phyloP scores from a whole-genome alignment of 306 rosid species.

The Parietaria judaica region DNA sequence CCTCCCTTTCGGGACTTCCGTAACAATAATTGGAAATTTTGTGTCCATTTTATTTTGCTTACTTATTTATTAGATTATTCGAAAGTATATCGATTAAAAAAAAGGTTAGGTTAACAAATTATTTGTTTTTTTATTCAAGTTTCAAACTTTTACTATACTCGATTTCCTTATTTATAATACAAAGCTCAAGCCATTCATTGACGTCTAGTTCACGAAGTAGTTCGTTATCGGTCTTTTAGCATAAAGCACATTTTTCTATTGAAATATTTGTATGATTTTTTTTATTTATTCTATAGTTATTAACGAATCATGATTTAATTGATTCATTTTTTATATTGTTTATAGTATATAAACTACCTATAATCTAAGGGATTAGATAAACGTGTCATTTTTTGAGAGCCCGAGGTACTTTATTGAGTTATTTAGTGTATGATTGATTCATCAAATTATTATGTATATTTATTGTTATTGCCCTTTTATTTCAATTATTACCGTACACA shows the following conservation, averaged over 20 bases:
- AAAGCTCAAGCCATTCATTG: neutral
- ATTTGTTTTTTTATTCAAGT: neutral
- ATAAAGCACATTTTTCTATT: neutral
- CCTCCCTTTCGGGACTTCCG: neutral
- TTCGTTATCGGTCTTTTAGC: neutral
- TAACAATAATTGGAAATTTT: conserved; percentile 1
- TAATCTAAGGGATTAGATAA: no score
- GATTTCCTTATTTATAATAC: neutral
- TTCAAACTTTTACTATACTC: neutral
- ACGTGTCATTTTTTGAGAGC: no score
- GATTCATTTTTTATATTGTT: no score
- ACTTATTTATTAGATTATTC: conserved; percentile 2
- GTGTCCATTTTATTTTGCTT: no score
- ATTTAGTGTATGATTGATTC: no score
- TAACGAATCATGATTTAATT: no score
- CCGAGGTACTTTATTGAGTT: no score
- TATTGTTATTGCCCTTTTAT: no score
- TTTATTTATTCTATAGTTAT: no score
- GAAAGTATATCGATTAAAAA: neutral
- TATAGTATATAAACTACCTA: no score
- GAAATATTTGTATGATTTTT: neutral
- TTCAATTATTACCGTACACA: conserved; percentile 40
- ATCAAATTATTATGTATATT: no score
- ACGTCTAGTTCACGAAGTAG: neutral
- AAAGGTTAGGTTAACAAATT: conserved; percentile 12